Conservation (phyloP, 805 yeast species). For the Schwanniomyces polymorphus region DNA sequence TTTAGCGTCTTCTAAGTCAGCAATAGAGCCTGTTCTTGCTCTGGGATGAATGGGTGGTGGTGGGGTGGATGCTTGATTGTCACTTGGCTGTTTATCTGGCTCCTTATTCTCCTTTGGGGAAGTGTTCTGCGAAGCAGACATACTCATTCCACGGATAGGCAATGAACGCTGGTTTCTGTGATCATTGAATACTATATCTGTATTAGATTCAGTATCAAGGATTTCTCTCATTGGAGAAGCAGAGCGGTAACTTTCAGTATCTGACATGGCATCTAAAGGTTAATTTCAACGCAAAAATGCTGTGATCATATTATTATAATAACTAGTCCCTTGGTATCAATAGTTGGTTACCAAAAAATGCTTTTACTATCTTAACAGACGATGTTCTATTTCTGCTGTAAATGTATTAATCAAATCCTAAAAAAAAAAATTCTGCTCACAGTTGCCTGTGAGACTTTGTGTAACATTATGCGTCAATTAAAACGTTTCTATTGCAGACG, state of each 20-base stretch:
- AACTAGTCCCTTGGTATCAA: background rate
- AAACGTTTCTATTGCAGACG: background rate
- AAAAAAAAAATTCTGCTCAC: background rate
- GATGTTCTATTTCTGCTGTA: background rate
- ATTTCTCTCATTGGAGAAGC: constrained; percentile 23
- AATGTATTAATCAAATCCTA: background rate
- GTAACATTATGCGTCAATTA: background rate
- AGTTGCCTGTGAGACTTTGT: background rate
- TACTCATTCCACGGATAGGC: constrained; percentile 17
- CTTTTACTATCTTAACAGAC: background rate
- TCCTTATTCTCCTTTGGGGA: constrained; percentile 1
- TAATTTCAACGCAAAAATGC: background rate
- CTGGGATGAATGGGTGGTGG: background rate
- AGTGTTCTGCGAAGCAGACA: background rate
- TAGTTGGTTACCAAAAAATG: background rate
- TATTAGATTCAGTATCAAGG: constrained; percentile 16
- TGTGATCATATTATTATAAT: constrained; percentile 2
- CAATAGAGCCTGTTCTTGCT: background rate
- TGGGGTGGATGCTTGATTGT: background rate
- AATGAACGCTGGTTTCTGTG: constrained; percentile 40
- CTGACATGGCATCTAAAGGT: constrained; percentile 30
- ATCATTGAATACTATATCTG: constrained; percentile 39
- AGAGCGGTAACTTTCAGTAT: constrained; percentile 35
- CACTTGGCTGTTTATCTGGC: background rate
- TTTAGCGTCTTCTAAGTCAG: background rate